Base-by-base conservation (phyloP, 352 stramenopile species). In the Pythium scleroteichum region DNA sequence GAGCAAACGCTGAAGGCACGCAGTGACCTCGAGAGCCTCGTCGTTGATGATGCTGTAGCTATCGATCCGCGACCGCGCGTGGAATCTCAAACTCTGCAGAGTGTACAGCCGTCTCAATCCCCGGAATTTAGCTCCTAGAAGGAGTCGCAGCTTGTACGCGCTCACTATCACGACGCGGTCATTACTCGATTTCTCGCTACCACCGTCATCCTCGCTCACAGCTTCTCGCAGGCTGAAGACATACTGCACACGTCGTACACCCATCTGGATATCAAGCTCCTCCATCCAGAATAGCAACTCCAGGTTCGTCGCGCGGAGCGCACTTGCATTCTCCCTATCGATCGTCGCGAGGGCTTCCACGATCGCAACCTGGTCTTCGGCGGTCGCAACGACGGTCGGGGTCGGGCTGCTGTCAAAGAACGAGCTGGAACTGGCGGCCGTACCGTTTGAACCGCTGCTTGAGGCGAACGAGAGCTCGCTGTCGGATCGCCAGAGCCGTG, bases 261-360 rank as follows among this genome's bases (percentile, higher is more conserved):
- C 75, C 1, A 73, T 85, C 7, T 75, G 62, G 14, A 86, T 49
- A 16, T 93, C 79, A 12, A 91, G 67, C 66, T 93, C 81, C 49
- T 93, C 84, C 58, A 93, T 78, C 84, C 81, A 93, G 39, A 71
- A 90, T 20, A 91, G 38, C 32, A 79, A 88, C 2, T 75, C 53
- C 27, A 90, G 70, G 8, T 64, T 60, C 20, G 90, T 68, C 23
- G 71, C 59, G 1, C 58, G 55, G 14, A 92, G 68, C 1, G 69
- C 69, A 24, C 71, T 64, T 0, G 80, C 75, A 41, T 87, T 76
- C 51, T 88, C 72, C 16, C 65, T 33, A 3, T 82, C 14, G 61
- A 73, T n/a, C 77, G 74, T 59, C 72, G 70, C 57, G 56, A 75
- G 22, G 23, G 48, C 54, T 69, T 55, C 19, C 50, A 32, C 62